Evolutionary conservation across 495 filamentous ascomycete genomes (phyloP).

Genomic region (Filosporella fistucella): DNA sequence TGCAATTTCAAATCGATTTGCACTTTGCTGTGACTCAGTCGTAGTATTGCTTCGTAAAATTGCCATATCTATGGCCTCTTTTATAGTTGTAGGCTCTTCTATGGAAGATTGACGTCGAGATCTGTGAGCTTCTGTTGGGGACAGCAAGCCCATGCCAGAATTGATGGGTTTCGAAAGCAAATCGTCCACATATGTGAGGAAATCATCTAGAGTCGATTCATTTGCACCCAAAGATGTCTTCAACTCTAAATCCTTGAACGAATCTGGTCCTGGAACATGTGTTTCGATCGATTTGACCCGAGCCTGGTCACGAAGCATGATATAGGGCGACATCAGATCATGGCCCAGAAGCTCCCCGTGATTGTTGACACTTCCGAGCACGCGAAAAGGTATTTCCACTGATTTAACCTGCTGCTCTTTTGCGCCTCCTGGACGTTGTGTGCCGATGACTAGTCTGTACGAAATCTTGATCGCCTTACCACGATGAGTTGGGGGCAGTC

Average conservation of each 20-base stretch:
- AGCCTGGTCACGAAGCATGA: conserved; percentile 83
- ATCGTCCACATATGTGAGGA: conserved; percentile 73
- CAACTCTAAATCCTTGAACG: conserved; percentile 7
- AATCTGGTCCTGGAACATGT: conserved; percentile 4
- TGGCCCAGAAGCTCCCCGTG: conserved; percentile 62
- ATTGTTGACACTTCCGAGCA: conserved; percentile 81
- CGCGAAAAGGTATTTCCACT: conserved; percentile 93
- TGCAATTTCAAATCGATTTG: conserved; percentile 91
- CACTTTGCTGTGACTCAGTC: conserved; percentile 53
- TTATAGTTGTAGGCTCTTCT: conserved; percentile 53
- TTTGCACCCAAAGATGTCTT: conserved; percentile 28
- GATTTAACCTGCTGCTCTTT: conserved; percentile 81
- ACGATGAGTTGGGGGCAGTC: conserved; percentile 83
- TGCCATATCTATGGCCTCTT: conserved; percentile 86
- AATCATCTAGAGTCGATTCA: conserved; percentile 45
- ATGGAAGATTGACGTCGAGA: conserved; percentile 49
- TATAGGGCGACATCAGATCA: conserved; percentile 90
- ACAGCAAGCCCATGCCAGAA: conserved; percentile 57
- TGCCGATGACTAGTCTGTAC: conserved; percentile 89
- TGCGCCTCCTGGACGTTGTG: conserved; percentile 73
- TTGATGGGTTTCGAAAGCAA: conserved; percentile 62
- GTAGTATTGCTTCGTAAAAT: conserved; percentile 73
- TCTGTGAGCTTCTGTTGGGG: conserved; percentile 51
- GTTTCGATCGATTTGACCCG: conserved; percentile 48
- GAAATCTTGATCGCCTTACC: conserved; percentile 92